phyloP scores from a whole-genome alignment of 768 basidiomycete genomes.

The Infundibulicybe gibba region DNA sequence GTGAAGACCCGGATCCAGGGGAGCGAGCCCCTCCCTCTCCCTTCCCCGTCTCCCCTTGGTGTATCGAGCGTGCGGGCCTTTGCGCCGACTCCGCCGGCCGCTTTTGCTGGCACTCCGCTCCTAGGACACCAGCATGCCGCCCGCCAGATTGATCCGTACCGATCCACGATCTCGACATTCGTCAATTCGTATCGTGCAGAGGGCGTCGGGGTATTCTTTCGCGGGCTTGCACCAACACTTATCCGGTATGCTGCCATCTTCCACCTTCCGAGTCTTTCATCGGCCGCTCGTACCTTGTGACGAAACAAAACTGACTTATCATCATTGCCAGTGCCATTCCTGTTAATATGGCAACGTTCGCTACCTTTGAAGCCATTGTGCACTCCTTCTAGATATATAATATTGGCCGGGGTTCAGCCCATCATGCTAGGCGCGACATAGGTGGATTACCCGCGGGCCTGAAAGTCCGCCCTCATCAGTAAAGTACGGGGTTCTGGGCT shows the following conservation, averaged over 20 bases:
- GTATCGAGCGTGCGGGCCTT: neutral
- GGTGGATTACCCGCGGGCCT: too few species aligned
- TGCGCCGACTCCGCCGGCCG: neutral
- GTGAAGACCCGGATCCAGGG: slow-evolving; percentile 89
- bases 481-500: too few species aligned
- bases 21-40: slow-evolving; percentile 17
- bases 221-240: slow-evolving; percentile 76
- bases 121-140: neutral
- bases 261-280: too few species aligned
- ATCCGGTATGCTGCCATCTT: slow-evolving; percentile 53
- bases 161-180: slow-evolving; percentile 55
- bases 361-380: slow-evolving; percentile 63
- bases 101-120: slow-evolving; percentile 10
- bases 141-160: slow-evolving; percentile 45
- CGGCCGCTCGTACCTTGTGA: too few species aligned
- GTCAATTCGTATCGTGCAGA: slow-evolving; percentile 57
- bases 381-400: slow-evolving; percentile 18
- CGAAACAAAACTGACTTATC: neutral
- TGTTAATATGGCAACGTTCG: slow-evolving; percentile 83
- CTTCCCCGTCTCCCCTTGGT: neutral
- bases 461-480: too few species aligned
- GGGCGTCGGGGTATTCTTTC: slow-evolving; percentile 68
- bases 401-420: too few species aligned
- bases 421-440: too few species aligned
- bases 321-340: slow-evolving; percentile 60